These are phyloP conservation scores for Mycena haematopus DNA, from an alignment of 768 basidiomycete genomes.

Conservation along the genomic window DNA sequence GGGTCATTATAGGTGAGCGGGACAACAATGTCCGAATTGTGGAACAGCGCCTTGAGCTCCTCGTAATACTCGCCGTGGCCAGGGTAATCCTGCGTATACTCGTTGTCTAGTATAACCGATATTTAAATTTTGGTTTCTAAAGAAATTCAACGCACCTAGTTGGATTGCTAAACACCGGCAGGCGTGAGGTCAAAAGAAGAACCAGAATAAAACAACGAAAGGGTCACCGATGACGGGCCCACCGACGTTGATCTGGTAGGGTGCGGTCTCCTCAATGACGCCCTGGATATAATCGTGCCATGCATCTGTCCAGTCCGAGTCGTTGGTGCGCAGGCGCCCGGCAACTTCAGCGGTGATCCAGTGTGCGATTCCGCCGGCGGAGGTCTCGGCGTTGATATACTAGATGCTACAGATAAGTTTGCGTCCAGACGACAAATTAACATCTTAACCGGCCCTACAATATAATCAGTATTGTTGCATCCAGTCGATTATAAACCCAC, in stretches of 20 bases:
- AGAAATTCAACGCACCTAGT: constrained; percentile 7
- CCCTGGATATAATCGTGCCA: constrained; percentile 78
- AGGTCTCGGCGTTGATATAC: constrained; percentile 84
- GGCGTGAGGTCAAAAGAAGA: neutral
- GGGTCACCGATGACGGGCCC: constrained; percentile 73
- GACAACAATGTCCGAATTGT: constrained; percentile 62
- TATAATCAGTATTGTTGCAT: neutral
- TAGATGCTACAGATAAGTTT: constrained; percentile 26
- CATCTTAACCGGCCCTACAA: constrained; percentile 43
- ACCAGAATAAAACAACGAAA: constrained; percentile 50
- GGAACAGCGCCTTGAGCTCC: constrained; percentile 63
- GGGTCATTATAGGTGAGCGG: constrained; percentile 82
- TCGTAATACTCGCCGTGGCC: constrained; percentile 63
- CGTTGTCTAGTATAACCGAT: constrained; percentile 61
- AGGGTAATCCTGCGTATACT: constrained; percentile 62
- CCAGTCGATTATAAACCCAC: constrained; percentile 41
- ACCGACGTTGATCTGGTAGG: constrained; percentile 74
- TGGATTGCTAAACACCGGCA: constrained; percentile 14
- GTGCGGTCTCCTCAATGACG: constrained; percentile 63
- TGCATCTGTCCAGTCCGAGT: constrained; percentile 69
- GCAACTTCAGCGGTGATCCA: constrained; percentile 77
- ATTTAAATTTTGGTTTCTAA: neutral
- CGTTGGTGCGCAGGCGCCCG: constrained; percentile 74
- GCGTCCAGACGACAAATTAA: neutral
- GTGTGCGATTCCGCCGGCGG: constrained; percentile 73